A percentile compares a stretch with the other conserved stretches of the same genome.
Evolutionary conservation across 306 rosid species (phyloP).

Genomic region (Rosa multiflora): DNA sequence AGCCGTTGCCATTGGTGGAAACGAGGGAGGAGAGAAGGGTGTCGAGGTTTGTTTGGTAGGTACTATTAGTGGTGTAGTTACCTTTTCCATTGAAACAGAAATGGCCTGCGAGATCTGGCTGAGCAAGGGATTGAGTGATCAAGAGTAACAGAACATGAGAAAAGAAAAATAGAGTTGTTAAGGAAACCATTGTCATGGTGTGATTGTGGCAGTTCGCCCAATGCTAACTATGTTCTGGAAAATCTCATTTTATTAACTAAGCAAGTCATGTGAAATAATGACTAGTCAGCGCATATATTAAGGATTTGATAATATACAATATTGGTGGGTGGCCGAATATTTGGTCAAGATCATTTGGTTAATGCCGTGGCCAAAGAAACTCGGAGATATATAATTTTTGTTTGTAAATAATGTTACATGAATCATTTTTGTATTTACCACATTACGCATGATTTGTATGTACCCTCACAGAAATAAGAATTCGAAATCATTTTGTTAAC

Average conservation of each 20-base stretch:
- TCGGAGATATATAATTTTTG: no score
- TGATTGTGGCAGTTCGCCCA: background rate
- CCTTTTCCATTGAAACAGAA: no score
- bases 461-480: no score
- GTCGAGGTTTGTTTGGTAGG: constrained; percentile 1
- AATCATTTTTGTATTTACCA: no score
- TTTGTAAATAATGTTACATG: no score
- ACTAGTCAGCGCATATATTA: background rate
- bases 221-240: background rate
- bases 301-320: background rate
- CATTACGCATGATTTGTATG: no score
- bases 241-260: background rate
- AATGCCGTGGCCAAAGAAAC: no score
- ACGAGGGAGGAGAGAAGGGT: constrained; percentile 6
- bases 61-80: no score
- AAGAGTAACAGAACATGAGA: background rate
- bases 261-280: background rate
- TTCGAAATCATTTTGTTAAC: no score
- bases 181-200: background rate
- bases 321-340: background rate
- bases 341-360: background rate
- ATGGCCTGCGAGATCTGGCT: background rate
- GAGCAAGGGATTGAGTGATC: background rate
- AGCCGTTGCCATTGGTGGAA: constrained; percentile 1
- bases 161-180: background rate